phyloP scores from a whole-genome alignment of 805 yeast species.

The Zygosaccharomyces lentus region DNA sequence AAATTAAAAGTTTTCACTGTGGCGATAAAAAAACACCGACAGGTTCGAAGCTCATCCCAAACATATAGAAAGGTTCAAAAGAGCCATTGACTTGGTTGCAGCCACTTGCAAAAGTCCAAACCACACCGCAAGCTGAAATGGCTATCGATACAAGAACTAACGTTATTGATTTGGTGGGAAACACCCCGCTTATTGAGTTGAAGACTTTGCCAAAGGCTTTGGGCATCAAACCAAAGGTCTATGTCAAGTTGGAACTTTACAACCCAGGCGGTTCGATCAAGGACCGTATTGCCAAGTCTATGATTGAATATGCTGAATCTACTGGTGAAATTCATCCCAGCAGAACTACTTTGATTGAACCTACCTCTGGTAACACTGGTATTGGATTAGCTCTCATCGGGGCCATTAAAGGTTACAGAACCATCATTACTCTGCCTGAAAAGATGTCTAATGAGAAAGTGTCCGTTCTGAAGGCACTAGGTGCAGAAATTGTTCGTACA shows the following conservation, averaged over 20 bases:
- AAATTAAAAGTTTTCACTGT: slow-evolving; percentile 6
- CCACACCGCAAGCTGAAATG: slow-evolving; percentile 4
- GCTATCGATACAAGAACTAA: slow-evolving; percentile 33
- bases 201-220: slow-evolving; percentile 71
- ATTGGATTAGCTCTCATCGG: slow-evolving; percentile 84
- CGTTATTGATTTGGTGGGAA: slow-evolving; percentile 74
- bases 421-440: slow-evolving; percentile 84
- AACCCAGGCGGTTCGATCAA: slow-evolving; percentile 89
- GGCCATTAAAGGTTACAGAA: slow-evolving; percentile 81
- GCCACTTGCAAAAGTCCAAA: background rate
- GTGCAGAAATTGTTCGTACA: slow-evolving; percentile 87
- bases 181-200: slow-evolving; percentile 74
- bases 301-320: slow-evolving; percentile 82
- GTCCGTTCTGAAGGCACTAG: slow-evolving; percentile 79
- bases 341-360: slow-evolving; percentile 70
- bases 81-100: background rate
- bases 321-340: slow-evolving; percentile 80
- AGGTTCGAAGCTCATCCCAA: background rate
- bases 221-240: slow-evolving; percentile 67
- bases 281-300: slow-evolving; percentile 81
- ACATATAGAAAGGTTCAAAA: background rate
- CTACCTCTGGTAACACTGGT: slow-evolving; percentile 90
- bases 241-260: slow-evolving; percentile 76
- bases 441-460: slow-evolving; percentile 91
- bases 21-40: slow-evolving; percentile 2